These are phyloP conservation scores for Pisolithus thermaeus DNA, from an alignment of 1,284 basidiomycete genomes.

Conservation along the genomic window DNA sequence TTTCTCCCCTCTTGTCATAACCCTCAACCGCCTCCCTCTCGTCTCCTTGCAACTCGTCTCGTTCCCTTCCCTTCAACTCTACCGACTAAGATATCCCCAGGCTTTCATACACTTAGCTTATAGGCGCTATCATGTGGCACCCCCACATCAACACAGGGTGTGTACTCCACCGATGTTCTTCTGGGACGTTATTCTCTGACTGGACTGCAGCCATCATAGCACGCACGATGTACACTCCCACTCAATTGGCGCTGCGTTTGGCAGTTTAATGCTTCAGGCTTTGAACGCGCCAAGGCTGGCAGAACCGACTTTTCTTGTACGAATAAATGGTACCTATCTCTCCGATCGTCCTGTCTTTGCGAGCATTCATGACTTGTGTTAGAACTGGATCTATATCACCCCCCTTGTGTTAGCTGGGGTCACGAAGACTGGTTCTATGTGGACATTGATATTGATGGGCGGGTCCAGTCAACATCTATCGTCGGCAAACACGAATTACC, in stretches of 20 bases:
- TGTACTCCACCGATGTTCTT: neutral
- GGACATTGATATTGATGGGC: neutral
- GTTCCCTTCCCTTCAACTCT: neutral
- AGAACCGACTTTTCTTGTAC: neutral
- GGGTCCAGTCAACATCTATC: neutral
- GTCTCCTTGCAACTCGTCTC: neutral
- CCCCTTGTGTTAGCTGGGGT: slow-evolving; percentile 4
- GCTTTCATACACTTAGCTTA: neutral
- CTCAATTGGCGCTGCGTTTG: neutral
- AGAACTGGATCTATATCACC: slow-evolving; percentile 6
- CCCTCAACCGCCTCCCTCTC: neutral
- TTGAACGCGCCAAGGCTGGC: neutral
- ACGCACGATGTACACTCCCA: neutral
- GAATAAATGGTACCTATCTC: neutral
- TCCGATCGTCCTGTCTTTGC: neutral
- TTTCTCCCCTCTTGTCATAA: neutral
- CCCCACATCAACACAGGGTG: neutral
- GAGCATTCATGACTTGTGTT: neutral
- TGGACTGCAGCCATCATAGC: neutral
- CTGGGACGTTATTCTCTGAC: neutral
- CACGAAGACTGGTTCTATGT: slow-evolving; percentile 7
- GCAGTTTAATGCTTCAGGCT: neutral
- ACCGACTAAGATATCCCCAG: neutral
- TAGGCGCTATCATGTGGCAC: neutral
- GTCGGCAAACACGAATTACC: neutral